Base-by-base conservation (phyloP, 345 rosid genomes). In the Salix koriyanagi region DNA sequence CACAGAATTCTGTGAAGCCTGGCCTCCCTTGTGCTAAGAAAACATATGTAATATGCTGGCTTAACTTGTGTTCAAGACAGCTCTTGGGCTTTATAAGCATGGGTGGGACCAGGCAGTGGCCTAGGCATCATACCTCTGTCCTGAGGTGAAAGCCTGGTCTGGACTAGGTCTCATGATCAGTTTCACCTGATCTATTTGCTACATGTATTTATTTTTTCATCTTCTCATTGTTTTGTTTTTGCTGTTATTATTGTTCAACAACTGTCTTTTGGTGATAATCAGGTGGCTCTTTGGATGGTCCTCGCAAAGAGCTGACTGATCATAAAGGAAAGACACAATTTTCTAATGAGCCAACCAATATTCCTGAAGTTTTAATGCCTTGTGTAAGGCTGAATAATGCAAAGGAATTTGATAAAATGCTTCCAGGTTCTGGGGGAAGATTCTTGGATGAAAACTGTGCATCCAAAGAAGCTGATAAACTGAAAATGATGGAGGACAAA, bases 231-330 rank as follows among this genome's bases (percentile, higher is more conserved):
- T 58, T 58, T 11, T 72, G 1, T 58, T 44, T 73, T 4, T 41
- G 44, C 39, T 69, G 66, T 65, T 69, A 13, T 58, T 23, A 48
- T 52, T 50, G 65, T 74, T 42, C 32, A 39, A 77, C 71, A 21
- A 16, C 7, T 52, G 8, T 71, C 32, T 37, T 19, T 44, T 74
- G 42, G 52, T 70, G 44, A 34, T 30, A 70, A 67, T 84, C 76
- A n/a, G 77, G 82, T 85, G 86, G 83, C 72, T 75, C 78, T 79
- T 75, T 85, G 80, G 93, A 89, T 84, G 87, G 89, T 42, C 46
- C 81, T 70, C 88, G 78, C 79, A 85, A 78, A 79, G 94, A 92
- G 77, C 70, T 79, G 77, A 54, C 74, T 76, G 91, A 90, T 73
- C 80, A 81, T 67, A 85, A 82, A 66, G 90, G 86, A 72, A 86